Base-by-base conservation (phyloP, 805 yeast genomes). In the Lachancea kluyveri region DNA sequence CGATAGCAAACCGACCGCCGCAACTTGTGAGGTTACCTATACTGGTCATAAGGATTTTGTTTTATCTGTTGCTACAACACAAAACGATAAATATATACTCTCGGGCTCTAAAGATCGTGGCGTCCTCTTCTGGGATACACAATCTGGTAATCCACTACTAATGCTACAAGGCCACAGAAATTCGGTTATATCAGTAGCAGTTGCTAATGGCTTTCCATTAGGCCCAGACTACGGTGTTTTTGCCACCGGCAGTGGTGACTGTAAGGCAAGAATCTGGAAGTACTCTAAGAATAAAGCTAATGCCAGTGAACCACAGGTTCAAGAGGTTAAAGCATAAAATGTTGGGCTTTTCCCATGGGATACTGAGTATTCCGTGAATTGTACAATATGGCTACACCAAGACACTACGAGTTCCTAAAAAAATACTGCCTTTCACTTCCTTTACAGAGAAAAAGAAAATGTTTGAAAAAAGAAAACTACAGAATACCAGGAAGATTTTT, bases 61-160 rank as follows among this genome's bases (percentile, higher is more conserved):
- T 14, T 70, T 92, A 40, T 78, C 92, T 27, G 96, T 90, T 17
- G 90, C 96, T 49, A 78, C 94, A 17, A 86, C 96, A 3, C 95
- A 95, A 28, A 90, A 86, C 59, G 84, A 83, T 50, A 81, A 85
- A 57, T 90, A 85, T 67, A 82, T 90, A 35, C 68, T 90, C 36
- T 83, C 95, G 1, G 97, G 97, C 33, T 86, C 96, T 19, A 90
- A 90, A 60, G 98, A 90, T 66, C 79, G 96, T 50, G 96, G 96
- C 33, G 96, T 90, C 34, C 82, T 88, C 41, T 82, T 90, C 67
- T 90, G 98, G 98, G 96, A 90, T 57, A 88, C 88, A 48, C 67
- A 70, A 27, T 75, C 88, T 9, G 96, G 96, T 41, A 88, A 85
- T 60, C 94, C 95, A 33, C 76, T 86, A 60, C 70, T 90, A 53